Evolutionary conservation across 208 protist genomes (phyloP), one percentile per base, ranked within the genome.

Genomic region (Leishmania tropica): DNA sequence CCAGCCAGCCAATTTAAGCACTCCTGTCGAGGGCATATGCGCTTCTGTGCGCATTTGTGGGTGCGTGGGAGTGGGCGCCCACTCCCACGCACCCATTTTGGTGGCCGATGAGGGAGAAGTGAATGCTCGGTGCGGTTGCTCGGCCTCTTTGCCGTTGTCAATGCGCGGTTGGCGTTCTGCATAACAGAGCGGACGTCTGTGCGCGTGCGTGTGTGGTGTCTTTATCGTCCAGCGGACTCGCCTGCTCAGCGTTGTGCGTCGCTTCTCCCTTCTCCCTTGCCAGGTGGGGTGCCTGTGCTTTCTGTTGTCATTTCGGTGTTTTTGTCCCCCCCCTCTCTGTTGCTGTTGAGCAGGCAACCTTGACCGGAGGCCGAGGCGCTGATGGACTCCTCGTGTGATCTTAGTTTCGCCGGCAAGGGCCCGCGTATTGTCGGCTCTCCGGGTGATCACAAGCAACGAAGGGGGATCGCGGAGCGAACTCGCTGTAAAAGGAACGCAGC

Each of bases 1-100:
- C 93, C 11, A 67, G 86, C 70, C 83, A 87, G 72, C 56, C 80
- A 13, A 45, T 88, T 17, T 93, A 83, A 80, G 40, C 42, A 21
- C 31, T 37, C 35, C 8, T 51, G 28, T 21, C 24, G 24, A 31
- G 10, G 15, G 8, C 6, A 51, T 37, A 13, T 24, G 45, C 51
- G 11, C n/a, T 13, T 45, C n/a, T 62, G 51, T 76, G 48, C 6
- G 53, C 17, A 28, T 24, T 3, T n/a, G 68, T 48, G 40, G 17
- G 67, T 28, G 31, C 10, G 40, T 31, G 13, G 56, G 24, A 31
- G 5, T 31, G 56, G 56, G 24, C 56, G 51, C 51, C 51, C 15
- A 54, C 15, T 54, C 51, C 17, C 51, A 54, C 51, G 21, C 51
- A 54, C 51, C 51, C 51, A 54, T 54, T 64, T 64, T 64, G 58